Percentiles rank a stretch among this genome's conserved stretches.
phyloP scores from a whole-genome alignment of 148 eudicot genomes.

The Persicaria tinctoria region DNA sequence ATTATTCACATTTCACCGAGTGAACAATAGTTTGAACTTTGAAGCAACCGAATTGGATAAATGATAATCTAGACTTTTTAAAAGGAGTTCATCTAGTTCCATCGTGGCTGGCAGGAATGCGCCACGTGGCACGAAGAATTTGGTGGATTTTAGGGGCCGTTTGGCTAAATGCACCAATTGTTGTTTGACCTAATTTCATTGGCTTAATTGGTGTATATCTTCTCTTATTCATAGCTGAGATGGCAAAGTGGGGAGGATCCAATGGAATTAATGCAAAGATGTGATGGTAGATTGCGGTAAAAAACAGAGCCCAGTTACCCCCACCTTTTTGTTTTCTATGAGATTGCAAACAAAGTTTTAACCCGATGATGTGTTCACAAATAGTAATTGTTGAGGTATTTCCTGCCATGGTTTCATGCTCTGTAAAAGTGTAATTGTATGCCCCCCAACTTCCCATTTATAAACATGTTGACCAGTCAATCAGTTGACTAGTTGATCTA shows the following conservation, averaged over 20 bases:
- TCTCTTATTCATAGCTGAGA: not conserved
- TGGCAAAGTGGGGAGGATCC: not conserved
- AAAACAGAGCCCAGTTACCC: too few relatives aligned
- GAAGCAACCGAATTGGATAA: too few relatives aligned
- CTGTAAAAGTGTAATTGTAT: not conserved
- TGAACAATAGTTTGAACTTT: too few relatives aligned
- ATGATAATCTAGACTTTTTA: too few relatives aligned
- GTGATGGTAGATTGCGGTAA: not conserved
- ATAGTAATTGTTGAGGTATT: not conserved
- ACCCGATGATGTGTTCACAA: not conserved
- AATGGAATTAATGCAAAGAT: not conserved
- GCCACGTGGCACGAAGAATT: not conserved
- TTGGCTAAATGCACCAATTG: too few relatives aligned
- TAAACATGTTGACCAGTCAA: not conserved
- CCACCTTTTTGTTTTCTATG: too few relatives aligned
- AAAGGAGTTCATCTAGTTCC: not conserved
- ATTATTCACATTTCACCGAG: too few relatives aligned
- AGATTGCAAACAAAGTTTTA: too few relatives aligned
- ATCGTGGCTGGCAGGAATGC: not conserved
- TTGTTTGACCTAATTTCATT: too few relatives aligned
- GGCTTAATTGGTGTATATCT: too few relatives aligned
- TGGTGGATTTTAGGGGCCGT: not conserved
- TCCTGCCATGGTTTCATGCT: not conserved
- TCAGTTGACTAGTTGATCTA: too few relatives aligned
- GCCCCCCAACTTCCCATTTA: not conserved